Percentiles rank a stretch among this genome's conserved stretches.
These are phyloP conservation scores for Debaryomyces udenii DNA, from an alignment of 1,139 yeast genomes.

Conservation along the genomic window DNA sequence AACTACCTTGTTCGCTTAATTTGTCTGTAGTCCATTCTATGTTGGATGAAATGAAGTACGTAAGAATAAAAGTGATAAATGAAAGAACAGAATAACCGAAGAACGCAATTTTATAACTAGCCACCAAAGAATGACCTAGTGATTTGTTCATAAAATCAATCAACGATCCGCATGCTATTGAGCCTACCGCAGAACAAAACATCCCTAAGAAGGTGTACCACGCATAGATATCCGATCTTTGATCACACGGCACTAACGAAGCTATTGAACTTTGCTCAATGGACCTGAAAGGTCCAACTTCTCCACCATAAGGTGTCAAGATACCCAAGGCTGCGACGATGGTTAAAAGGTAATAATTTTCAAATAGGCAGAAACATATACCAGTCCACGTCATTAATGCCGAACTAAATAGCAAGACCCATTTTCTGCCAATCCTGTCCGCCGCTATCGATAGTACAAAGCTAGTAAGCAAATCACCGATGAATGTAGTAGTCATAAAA, in stretches of 20 bases:
- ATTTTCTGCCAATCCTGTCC: slow-evolving; percentile 39
- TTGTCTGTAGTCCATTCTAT: slow-evolving; percentile 23
- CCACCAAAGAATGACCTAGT: slow-evolving; percentile 22
- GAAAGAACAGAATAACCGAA: slow-evolving; percentile 27
- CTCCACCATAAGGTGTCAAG: slow-evolving; percentile 47
- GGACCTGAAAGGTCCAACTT: slow-evolving; percentile 47
- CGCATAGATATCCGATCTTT: slow-evolving; percentile 44
- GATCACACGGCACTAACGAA: slow-evolving; percentile 29
- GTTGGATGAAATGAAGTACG: slow-evolving; percentile 21
- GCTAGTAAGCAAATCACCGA: slow-evolving; percentile 42
- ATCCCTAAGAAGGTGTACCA: slow-evolving; percentile 47
- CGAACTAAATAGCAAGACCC: slow-evolving; percentile 31
- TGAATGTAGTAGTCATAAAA: slow-evolving; percentile 40
- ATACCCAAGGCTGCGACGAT: slow-evolving; percentile 36
- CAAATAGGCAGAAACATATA: slow-evolving; percentile 25
- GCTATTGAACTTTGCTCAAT: slow-evolving; percentile 46
- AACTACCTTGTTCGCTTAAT: not conserved
- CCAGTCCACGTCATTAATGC: slow-evolving; percentile 36
- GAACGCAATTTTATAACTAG: slow-evolving; percentile 36
- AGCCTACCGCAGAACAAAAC: slow-evolving; percentile 41
- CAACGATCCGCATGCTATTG: slow-evolving; percentile 33
- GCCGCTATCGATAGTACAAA: slow-evolving; percentile 36
- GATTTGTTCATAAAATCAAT: slow-evolving; percentile 25
- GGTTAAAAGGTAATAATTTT: slow-evolving; percentile 27
- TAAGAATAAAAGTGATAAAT: slow-evolving; percentile 21